phyloP scores from a whole-genome alignment of 768 basidiomycete species.

The button mushroom (Agaricus bisporus) region DNA sequence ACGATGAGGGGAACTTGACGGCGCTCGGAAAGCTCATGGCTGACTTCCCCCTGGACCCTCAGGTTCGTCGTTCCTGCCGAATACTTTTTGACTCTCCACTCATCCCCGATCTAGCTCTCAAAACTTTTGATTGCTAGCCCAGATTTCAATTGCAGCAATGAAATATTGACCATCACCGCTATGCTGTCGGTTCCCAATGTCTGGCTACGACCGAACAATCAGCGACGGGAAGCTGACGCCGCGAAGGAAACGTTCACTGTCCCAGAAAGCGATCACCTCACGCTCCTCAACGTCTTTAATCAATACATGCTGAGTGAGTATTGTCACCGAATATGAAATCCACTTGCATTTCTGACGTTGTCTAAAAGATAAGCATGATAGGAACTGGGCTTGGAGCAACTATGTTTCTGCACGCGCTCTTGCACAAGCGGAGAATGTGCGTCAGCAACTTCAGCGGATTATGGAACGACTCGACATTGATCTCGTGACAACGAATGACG shows the following conservation, averaged over 20 bases:
- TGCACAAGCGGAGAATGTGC: slow-evolving; percentile 89
- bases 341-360: background rate
- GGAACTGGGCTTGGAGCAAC: slow-evolving; percentile 88
- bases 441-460: slow-evolving; percentile 77
- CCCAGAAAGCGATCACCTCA: slow-evolving; percentile 96
- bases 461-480: slow-evolving; percentile 92
- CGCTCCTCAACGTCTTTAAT: slow-evolving; percentile 92
- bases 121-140: slow-evolving; percentile 94
- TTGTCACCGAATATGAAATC: background rate
- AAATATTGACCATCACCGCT: slow-evolving; percentile 89
- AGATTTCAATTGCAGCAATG: slow-evolving; percentile 94
- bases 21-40: slow-evolving; percentile 89
- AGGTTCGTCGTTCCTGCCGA: slow-evolving; percentile 40
- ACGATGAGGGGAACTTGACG: slow-evolving; percentile 92
- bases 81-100: background rate
- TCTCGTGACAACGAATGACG: slow-evolving; percentile 60
- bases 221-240: slow-evolving; percentile 85
- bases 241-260: slow-evolving; percentile 86
- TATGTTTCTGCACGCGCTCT: slow-evolving; percentile 82
- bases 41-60: slow-evolving; percentile 98
- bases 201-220: slow-evolving; percentile 88
- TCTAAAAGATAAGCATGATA: slow-evolving; percentile 62
- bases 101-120: slow-evolving; percentile 48
- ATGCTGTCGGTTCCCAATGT: slow-evolving; percentile 97
- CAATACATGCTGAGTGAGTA: slow-evolving; percentile 76